Evolutionary conservation across 2,329 filamentous ascomycete genomes (phyloP).

Genomic region (Chrysoporthe deuterocubensis): DNA sequence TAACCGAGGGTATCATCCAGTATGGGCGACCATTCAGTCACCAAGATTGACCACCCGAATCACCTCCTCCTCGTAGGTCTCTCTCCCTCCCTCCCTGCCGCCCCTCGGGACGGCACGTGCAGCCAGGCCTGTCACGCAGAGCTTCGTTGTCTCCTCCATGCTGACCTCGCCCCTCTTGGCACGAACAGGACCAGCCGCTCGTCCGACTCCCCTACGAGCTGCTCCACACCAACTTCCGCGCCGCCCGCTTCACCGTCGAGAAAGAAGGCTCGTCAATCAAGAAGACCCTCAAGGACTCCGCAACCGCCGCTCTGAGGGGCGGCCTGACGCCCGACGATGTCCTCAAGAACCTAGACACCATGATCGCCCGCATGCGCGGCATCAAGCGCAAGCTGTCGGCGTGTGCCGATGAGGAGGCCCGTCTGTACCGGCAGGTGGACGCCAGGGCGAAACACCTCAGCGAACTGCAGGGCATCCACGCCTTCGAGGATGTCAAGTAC

Average conservation of each 20-base stretch:
- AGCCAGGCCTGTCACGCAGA: background rate
- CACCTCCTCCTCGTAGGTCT: constrained; percentile 72
- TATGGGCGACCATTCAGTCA: constrained; percentile 66
- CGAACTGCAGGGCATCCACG: constrained; percentile 78
- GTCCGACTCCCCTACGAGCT: constrained; percentile 92
- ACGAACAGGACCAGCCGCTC: constrained; percentile 81
- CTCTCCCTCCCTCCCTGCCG: background rate
- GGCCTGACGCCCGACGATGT: constrained; percentile 69
- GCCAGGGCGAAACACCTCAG: constrained; percentile 81
- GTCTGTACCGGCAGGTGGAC: constrained; percentile 74
- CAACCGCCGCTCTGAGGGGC: constrained; percentile 68
- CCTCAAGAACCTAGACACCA: constrained; percentile 80
- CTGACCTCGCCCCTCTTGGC: constrained; percentile 19
- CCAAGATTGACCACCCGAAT: constrained; percentile 73
- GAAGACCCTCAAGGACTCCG: constrained; percentile 63
- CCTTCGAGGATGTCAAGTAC: constrained; percentile 89
- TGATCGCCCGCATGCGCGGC: constrained; percentile 82
- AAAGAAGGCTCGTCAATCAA: constrained; percentile 69
- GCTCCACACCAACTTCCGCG: constrained; percentile 91
- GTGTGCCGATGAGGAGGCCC: constrained; percentile 78
- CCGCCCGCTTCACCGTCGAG: constrained; percentile 76
- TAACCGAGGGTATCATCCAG: constrained; percentile 29
- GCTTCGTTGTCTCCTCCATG: background rate
- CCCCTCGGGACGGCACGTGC: background rate
- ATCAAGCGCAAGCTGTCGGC: constrained; percentile 84